A percentile compares a stretch with the other conserved stretches of the same genome.
Evolutionary conservation across 306 rosid species (phyloP).

Genomic region (Acacia crassicarpa): DNA sequence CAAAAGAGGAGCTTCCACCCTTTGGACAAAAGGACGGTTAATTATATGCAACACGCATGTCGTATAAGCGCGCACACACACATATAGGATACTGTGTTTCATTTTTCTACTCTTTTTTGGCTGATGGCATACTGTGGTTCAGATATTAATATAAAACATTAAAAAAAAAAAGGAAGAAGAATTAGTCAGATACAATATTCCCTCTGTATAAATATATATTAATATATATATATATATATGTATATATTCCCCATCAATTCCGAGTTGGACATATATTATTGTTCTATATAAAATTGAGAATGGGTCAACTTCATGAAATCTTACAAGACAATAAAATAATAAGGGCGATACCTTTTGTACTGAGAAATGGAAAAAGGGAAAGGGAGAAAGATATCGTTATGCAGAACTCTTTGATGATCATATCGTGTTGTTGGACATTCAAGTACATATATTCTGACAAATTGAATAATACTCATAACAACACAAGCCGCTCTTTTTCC

Average conservation of each 20-base stretch:
- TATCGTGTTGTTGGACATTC: constrained; percentile 11
- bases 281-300: neutral
- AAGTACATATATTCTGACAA: constrained; percentile 41
- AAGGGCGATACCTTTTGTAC: neutral
- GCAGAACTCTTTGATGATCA: neutral
- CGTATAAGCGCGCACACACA: neutral
- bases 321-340: constrained; percentile 1
- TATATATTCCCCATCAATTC: neutral
- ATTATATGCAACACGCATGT: neutral
- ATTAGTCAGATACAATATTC: neutral
- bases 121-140: neutral
- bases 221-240: too few species aligned
- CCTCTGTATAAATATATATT: too few species aligned
- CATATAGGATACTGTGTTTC: too few species aligned
- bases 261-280: neutral
- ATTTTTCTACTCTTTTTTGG: too few species aligned
- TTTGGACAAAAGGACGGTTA: neutral
- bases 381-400: neutral
- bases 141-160: neutral
- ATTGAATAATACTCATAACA: constrained; percentile 22
- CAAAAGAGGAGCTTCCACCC: neutral
- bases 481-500: constrained; percentile 21
- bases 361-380: neutral
- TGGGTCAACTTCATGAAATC: constrained; percentile 6
- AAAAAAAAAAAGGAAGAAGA: neutral